Base-by-base conservation (phyloP, 495 filamentous ascomycete genomes). In the Aspergillus saccharolyticus region DNA sequence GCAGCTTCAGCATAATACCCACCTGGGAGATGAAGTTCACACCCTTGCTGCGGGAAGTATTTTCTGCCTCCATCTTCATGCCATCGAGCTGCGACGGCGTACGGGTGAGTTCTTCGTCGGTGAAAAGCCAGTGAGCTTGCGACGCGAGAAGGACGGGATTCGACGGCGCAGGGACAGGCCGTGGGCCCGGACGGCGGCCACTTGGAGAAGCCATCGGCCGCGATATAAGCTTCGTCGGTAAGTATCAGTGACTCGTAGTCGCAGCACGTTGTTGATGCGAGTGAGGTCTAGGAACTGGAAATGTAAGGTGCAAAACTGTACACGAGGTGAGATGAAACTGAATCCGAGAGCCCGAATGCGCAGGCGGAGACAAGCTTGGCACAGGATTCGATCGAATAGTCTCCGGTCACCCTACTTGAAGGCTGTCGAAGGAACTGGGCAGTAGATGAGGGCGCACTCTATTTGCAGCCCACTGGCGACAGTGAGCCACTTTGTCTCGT, bases 1-100 rank as follows among this genome's bases (percentile, higher is more conserved):
- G 92, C 44, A 99, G 80, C 67, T 92, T 92, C 42, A 97, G 82
- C 77, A 96, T 83, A 55, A 97, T 89, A 58, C 93, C 94, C 51
- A 91, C 90, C 70, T 96, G 91, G 60, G 87, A 83, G 64, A 98
- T 96, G 78, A 98, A 98, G 69, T 96, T 94, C 59, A 95, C 86
- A 44, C 93, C 92, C 69, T 97, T 97, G 55, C 86, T 84, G 52
- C 94, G 85, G 50, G 85, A 78, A 47, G 87, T 79, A 42, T 88
- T 79, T 72, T 97, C 95, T 64, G 88, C 81, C 16, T 86, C 83
- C 14, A 84, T 75, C 1, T 83, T 63, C 62, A 97, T 81, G 39
- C 92, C 92, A 58, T 96, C 90, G 0, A 92, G 69, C 53, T 91
- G 85, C 52, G 90, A 95, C 2, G 94, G 94, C 8, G 91, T 85